Evolutionary conservation across 2,329 filamentous ascomycete species (phyloP).

Genomic region (Pseudogymnoascus sp.): DNA sequence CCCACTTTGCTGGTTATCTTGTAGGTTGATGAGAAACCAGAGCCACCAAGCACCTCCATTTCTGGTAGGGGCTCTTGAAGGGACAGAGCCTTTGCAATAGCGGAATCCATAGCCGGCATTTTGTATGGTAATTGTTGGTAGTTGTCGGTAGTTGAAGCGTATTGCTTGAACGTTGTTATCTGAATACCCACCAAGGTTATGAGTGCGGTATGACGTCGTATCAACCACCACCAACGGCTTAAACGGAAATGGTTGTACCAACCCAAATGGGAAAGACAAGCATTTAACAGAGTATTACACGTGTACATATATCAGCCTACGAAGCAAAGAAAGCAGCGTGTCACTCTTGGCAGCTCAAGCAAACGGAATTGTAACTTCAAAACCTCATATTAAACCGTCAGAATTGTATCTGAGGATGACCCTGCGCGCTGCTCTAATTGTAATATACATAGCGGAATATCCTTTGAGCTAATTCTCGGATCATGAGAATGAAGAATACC

Average conservation of each 20-base stretch:
- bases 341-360: background rate
- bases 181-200: background rate
- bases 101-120: background rate
- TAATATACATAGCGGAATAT: background rate
- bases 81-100: background rate
- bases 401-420: background rate
- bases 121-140: background rate
- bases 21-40: constrained; percentile 60
- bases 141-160: background rate
- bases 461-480: background rate
- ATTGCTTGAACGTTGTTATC: background rate
- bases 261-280: background rate
- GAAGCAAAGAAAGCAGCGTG: background rate
- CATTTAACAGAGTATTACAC: background rate
- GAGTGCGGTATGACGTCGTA: background rate
- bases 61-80: background rate
- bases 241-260: background rate
- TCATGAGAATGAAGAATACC: background rate
- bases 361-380: background rate
- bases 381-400: background rate
- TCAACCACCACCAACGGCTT: background rate
- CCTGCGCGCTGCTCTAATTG: background rate
- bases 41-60: constrained; percentile 46
- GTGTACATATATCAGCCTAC: background rate
- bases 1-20: constrained; percentile 40